Base-by-base conservation (phyloP, 371 early-diverging fungal genomes). In the Mucor piriformis region DNA sequence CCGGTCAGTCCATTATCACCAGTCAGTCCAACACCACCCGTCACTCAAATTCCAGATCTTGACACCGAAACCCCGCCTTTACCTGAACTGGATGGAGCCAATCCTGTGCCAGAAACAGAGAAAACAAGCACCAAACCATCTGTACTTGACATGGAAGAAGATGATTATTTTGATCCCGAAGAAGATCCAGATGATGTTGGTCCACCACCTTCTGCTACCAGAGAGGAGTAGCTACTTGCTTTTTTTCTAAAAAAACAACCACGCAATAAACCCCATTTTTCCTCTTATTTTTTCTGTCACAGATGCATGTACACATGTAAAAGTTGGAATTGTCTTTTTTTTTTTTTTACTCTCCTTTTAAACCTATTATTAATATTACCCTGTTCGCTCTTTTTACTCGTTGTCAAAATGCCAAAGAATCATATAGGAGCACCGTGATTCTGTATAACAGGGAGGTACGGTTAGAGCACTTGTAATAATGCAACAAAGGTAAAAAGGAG, bases 121-220 rank as follows among this genome's bases (percentile, higher is more conserved):
- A 20, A 29, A 32, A 27, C 32, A n/a, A 46, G 43, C 18, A 21
- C 33, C 6, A 8, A 44, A 15, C 44, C 46, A 13, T 12, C 23
- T n/a, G 20, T 29, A 13, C 42, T 40, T 10, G 52, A 59, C 34
- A 34, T 51, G 11, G 59, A 59, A 35, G 59, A 59, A 35, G 52
- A 52, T 23, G 59, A 52, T 37, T 0, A 11, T 5, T 52, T 49
- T 20, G 47, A 59, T 46, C 59, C 53, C 18, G 52, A 59, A 34
- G 59, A 52, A 25, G 59, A 59, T 33, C 51, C 59, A 23, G 52
- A 52, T 59, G 59, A 59, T 52, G 47, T 59, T 10, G 52, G 34
- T 25, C 35, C 43, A 5, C 52, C 59, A 33, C 51, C 59, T 25
- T 6, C 51, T 15, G 47, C 46, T 1, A 15, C 42, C 11, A 51